A percentile compares a stretch with the other conserved stretches of the same genome.
Evolutionary conservation across 2,329 filamentous ascomycete genomes (phyloP).

Genomic region (Diaporthe caulivora): DNA sequence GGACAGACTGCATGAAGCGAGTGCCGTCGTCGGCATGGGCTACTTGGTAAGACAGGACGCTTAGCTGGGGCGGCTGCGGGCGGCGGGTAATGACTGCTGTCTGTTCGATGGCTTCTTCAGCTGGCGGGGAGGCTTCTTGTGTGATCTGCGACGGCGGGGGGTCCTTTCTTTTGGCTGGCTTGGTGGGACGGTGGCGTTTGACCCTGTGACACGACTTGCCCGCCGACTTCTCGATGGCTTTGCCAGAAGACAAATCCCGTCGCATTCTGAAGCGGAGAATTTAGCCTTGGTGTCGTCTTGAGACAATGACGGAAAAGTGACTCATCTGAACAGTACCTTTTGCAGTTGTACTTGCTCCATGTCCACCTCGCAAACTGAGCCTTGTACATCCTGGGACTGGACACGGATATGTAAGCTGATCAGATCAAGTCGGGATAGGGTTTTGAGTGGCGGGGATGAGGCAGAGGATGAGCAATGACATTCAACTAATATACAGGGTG

Average conservation of each 20-base stretch:
- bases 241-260: slow-evolving; percentile 38
- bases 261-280: slow-evolving; percentile 24
- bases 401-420: neutral
- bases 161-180: slow-evolving; percentile 8
- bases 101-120: neutral
- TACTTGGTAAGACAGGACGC: slow-evolving; percentile 31
- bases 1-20: slow-evolving; percentile 38
- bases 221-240: slow-evolving; percentile 39
- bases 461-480: no score
- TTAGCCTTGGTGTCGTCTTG: neutral
- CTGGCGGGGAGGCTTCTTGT: slow-evolving; percentile 2
- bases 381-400: slow-evolving; percentile 41
- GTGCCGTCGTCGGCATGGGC: slow-evolving; percentile 34
- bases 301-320: neutral
- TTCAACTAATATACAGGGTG: neutral
- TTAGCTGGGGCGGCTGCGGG: slow-evolving; percentile 10
- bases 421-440: neutral
- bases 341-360: slow-evolving; percentile 41
- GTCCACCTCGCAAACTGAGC: slow-evolving; percentile 41
- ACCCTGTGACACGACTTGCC: slow-evolving; percentile 41
- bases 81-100: neutral
- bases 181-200: slow-evolving; percentile 28
- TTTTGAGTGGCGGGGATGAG: neutral
- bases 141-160: neutral
- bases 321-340: slow-evolving; percentile 24